Evolutionary conservation across 352 stramenopile species (phyloP), one percentile per base, ranked within the genome.

Genomic region (Pythium volutum): DNA sequence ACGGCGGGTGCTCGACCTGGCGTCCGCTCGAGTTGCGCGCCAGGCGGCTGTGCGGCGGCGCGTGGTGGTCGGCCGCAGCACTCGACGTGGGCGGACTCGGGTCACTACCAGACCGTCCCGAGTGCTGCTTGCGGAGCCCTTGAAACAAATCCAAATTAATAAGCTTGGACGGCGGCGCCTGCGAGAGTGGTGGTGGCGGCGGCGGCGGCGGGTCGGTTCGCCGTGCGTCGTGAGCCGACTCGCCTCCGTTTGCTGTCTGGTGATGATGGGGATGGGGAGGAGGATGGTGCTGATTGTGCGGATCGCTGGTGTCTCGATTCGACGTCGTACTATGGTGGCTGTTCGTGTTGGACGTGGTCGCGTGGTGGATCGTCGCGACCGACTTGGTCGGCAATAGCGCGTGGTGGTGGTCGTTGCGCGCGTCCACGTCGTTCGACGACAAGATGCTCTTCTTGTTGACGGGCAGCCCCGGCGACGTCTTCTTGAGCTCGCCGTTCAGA

Each of bases 101-200:
- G 36, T 71, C 64, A 34, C 64, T 71, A 4, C 43, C 50, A 7
- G 64, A 66, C 33, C 65, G 54, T 4, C 38, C 45, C 9, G 54
- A 29, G 18, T 51, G 34, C 4, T 60, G 66, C 39, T 73, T 73
- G 12, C 66, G 59, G 15, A 73, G 34, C 11, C 46, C 54, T 14
- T 46, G 50, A 29, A 69, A 51, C 5, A 66, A 20, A 39, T 73
- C 66, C 23, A 73, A 45, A 56, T 66, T 73, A 23, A 73, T 58
- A 18, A 73, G 55, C 42, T 66, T 73, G 10, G 66, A 66, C 1
- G 51, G 29, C 20, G 38, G 10, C n/a, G n/a, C n/a, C n/a, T n/a
- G n/a, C n/a, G n/a, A n/a, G n/a, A n/a, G n/a, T n/a, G n/a, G n/a
- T n/a, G n/a, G n/a, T 8, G 31, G 31, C 14, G 31, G n/a, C 7